Conservation (phyloP, 2,329 filamentous ascomycete species). For the Neopestalotiopsis sp. region DNA sequence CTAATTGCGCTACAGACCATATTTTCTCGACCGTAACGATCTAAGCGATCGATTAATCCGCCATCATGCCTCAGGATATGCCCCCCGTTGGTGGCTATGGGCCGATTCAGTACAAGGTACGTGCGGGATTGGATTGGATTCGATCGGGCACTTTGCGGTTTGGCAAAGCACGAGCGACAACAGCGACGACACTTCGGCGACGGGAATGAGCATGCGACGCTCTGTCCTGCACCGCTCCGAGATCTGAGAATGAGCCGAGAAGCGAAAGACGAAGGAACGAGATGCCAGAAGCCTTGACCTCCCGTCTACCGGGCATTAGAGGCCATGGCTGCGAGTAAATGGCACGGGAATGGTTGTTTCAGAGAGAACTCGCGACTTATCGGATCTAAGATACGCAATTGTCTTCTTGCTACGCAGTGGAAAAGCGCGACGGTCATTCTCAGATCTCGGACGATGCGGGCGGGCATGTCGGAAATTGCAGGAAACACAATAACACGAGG, state of each 20-base stretch:
- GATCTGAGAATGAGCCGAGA: background rate
- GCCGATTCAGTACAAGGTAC: slow-evolving; percentile 95
- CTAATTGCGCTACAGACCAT: background rate
- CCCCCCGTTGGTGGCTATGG: slow-evolving; percentile 93
- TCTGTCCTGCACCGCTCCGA: no score
- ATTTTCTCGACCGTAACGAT: background rate
- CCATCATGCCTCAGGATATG: slow-evolving; percentile 94
- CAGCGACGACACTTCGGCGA: background rate
- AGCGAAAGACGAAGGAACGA: background rate
- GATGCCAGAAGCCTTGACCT: background rate
- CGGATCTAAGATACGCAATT: no score
- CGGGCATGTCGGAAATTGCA: background rate
- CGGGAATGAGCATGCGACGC: background rate
- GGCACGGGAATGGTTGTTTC: background rate
- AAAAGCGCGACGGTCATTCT: no score
- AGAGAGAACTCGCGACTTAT: no score
- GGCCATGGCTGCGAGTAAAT: background rate
- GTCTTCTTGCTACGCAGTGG: no score
- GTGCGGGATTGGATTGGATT: slow-evolving; percentile 32
- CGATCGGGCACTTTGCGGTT: background rate
- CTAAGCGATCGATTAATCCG: background rate
- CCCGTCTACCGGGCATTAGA: background rate
- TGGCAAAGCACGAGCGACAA: background rate
- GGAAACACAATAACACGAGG: background rate
- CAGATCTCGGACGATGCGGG: no score